These are phyloP conservation scores for Yamadazyma diospyri DNA, from an alignment of 1,139 yeast genomes.

Conservation along the genomic window DNA sequence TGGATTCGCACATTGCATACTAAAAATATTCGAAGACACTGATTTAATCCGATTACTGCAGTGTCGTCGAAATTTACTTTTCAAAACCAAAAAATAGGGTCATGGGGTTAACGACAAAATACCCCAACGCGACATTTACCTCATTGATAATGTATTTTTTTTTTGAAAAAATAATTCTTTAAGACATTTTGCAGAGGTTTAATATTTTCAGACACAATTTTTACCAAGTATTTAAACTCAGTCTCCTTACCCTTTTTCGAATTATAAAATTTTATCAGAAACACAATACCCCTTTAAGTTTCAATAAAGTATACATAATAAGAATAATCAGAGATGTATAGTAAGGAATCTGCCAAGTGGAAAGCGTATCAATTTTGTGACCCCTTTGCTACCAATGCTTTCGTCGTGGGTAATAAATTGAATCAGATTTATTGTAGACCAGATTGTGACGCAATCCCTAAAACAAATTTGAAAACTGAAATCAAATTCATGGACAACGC, in stretches of 20 bases:
- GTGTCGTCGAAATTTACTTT: too few relatives aligned
- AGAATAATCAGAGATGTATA: conserved; percentile 33
- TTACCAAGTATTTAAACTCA: background rate
- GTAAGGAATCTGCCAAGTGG: conserved; percentile 51
- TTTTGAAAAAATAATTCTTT: too few relatives aligned
- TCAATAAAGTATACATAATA: background rate
- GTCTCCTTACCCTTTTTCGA: conserved; percentile 1
- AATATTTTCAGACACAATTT: conserved; percentile 2
- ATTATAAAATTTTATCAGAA: too few relatives aligned
- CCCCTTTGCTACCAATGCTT: conserved; percentile 61
- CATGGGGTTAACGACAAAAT: too few relatives aligned
- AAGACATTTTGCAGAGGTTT: conserved; percentile 1
- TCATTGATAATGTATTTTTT: too few relatives aligned
- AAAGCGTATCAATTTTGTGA: conserved; percentile 65
- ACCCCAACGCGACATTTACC: too few relatives aligned
- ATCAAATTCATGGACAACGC: conserved; percentile 40
- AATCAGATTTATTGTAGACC: conserved; percentile 56
- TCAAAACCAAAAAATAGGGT: too few relatives aligned
- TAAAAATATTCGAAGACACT: too few relatives aligned
- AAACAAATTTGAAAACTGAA: conserved; percentile 41
- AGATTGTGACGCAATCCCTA: conserved; percentile 56
- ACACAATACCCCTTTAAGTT: too few relatives aligned
- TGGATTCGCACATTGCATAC: too few relatives aligned
- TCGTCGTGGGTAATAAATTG: conserved; percentile 47
- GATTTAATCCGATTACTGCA: too few relatives aligned